Base-by-base conservation (phyloP, 2,329 filamentous ascomycete genomes). In the Akanthomyces lecanii region DNA sequence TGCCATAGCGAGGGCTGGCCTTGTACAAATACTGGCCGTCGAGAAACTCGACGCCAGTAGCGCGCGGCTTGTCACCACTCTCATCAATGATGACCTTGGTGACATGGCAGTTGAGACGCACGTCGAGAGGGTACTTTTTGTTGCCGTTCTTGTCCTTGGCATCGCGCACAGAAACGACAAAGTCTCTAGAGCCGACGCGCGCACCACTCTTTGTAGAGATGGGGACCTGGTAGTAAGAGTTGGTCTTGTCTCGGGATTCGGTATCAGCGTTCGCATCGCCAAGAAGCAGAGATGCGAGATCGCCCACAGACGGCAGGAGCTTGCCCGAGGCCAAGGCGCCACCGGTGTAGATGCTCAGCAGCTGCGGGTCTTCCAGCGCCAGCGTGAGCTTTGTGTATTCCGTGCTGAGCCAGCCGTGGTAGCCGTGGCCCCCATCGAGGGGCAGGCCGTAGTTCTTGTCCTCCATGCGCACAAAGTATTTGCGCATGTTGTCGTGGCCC, bases 211-310 rank as follows among this genome's bases (percentile, higher is more conserved):
- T 75, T 58, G 81, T 80, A 16, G 79, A 78, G 47, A 86, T 70
- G 11, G 85, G 85, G 14, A 88, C 79, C 67, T 86, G 83, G 71
- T 80, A 86, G 61, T 81, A 75, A 3, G 76, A 79, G 12, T 77
- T 73, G 2, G 71, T 69, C 23, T 71, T 72, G 67, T 86, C 84
- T 21, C 82, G 78, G 0, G 63, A 62, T 0, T 72, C 63, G 30
- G 71, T 70, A 64, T 80, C 76, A 45, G 77, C 77, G 71, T 85
- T 85, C 64, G 79, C 75, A 65, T 86, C 81, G 11, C 76, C 76
- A 2, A 78, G 69, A 11, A 85, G 71, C 5, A 82, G 73, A n/a
- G 77, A 73, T 2, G 69, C 75, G 25, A 84, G 75, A 55, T 72
- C 72, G 47, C 71, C 51, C 21, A 74, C 47, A 52, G 68, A 67